phyloP scores from a whole-genome alignment of 306 rosid genomes.

The Pterocarpus macrocarpus region DNA sequence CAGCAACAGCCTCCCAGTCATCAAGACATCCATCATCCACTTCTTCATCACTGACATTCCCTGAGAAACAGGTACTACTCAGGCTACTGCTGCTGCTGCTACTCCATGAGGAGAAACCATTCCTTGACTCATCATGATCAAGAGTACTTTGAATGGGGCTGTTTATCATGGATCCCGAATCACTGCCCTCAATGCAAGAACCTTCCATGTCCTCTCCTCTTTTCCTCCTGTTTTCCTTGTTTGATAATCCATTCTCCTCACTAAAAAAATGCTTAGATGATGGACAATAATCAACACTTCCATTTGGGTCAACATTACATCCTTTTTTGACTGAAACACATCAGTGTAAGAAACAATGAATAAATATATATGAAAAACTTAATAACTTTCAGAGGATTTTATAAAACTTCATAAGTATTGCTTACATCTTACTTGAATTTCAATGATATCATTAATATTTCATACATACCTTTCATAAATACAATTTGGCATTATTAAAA shows the following conservation, averaged over 20 bases:
- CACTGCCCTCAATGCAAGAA: slow-evolving; percentile 43
- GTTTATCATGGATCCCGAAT: slow-evolving; percentile 46
- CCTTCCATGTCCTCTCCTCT: slow-evolving; percentile 49
- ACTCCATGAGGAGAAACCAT: slow-evolving; percentile 39
- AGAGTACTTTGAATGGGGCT: slow-evolving; percentile 43
- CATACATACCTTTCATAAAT: slow-evolving; percentile 4
- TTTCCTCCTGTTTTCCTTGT: slow-evolving; percentile 46
- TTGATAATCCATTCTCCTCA: slow-evolving; percentile 49
- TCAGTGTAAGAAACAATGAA: slow-evolving; percentile 20
- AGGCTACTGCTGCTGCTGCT: slow-evolving; percentile 44
- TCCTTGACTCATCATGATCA: slow-evolving; percentile 47
- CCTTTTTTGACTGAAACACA: slow-evolving; percentile 62
- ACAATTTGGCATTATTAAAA: neutral
- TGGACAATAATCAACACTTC: slow-evolving; percentile 47
- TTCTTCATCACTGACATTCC: slow-evolving; percentile 53
- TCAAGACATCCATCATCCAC: slow-evolving; percentile 64
- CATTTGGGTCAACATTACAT: slow-evolving; percentile 47
- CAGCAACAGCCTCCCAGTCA: slow-evolving; percentile 76
- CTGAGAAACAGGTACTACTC: slow-evolving; percentile 43
- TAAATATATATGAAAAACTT: neutral
- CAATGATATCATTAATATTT: neutral
- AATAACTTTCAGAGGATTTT: slow-evolving; percentile 11
- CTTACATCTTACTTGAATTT: neutral
- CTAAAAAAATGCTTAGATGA: slow-evolving; percentile 39
- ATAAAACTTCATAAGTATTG: slow-evolving; percentile 2